Evolutionary conservation across 352 stramenopile genomes (phyloP).

Genomic region (Elongisporangium senticosum): DNA sequence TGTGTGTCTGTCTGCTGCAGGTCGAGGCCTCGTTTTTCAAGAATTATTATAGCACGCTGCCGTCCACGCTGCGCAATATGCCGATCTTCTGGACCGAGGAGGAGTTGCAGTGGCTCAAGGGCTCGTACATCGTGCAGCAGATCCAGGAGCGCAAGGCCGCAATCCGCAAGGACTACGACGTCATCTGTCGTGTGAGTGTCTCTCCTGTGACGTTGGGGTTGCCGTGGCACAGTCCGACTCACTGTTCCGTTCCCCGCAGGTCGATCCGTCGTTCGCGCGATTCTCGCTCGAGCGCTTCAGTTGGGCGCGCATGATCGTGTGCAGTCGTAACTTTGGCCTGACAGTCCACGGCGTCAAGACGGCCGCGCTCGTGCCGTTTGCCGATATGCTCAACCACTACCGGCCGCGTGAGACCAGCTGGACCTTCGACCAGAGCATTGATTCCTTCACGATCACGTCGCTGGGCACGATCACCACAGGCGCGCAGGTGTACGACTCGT

Average conservation of each 20-base stretch:
- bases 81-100: constrained; percentile 98
- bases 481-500: constrained; percentile 98
- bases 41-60: constrained; percentile 98
- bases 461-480: constrained; percentile 70
- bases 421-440: constrained; percentile 83
- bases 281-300: constrained; percentile 97
- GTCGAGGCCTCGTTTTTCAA: constrained; percentile 80
- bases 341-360: constrained; percentile 97
- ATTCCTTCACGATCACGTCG: constrained; percentile 88
- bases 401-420: constrained; percentile 96
- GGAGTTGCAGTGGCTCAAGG: constrained; percentile 90
- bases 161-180: constrained; percentile 96
- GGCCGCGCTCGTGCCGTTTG: constrained; percentile 96
- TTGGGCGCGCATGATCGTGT: constrained; percentile 99
- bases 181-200: constrained; percentile 83
- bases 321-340: constrained; percentile 98
- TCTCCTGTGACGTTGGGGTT: neutral
- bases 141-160: constrained; percentile 95
- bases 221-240: neutral
- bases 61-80: constrained; percentile 95
- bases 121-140: constrained; percentile 90
- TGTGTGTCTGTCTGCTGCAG: constrained; percentile 17
- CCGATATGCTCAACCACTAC: constrained; percentile 99
- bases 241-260: constrained; percentile 8
- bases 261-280: constrained; percentile 89